Conservation (phyloP, 2,329 filamentous ascomycete species). For the Exophiala aquamarina region DNA sequence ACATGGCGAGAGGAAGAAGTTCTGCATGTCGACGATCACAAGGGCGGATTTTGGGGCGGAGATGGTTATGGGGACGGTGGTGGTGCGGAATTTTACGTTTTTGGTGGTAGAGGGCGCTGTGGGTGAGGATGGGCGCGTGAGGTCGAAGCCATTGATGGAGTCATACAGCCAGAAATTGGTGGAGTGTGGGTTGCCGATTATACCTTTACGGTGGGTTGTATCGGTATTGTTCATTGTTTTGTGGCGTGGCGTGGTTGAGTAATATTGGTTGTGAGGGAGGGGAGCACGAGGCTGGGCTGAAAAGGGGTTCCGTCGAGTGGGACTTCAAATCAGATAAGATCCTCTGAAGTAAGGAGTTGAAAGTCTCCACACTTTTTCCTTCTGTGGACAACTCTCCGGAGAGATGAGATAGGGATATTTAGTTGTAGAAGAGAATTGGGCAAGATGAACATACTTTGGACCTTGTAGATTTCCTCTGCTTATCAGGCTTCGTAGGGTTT, state of each 20-base stretch:
- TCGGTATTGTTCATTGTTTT: constrained; percentile 21
- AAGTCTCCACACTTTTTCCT: too few relatives aligned
- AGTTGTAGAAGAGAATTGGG: too few relatives aligned
- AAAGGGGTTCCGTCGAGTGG: too few relatives aligned
- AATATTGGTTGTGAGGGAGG: not conserved
- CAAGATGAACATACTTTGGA: too few relatives aligned
- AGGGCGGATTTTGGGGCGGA: constrained; percentile 46
- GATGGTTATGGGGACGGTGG: constrained; percentile 37
- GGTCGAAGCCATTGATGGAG: constrained; percentile 44
- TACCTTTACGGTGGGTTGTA: constrained; percentile 32
- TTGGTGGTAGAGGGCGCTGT: constrained; percentile 23
- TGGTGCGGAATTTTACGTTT: constrained; percentile 26
- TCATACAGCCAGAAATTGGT: constrained; percentile 46
- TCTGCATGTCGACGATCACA: constrained; percentile 56
- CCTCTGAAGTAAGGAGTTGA: too few relatives aligned
- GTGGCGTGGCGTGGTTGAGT: not conserved
- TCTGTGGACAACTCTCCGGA: too few relatives aligned
- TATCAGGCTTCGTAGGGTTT: too few relatives aligned
- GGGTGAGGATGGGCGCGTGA: constrained; percentile 42
- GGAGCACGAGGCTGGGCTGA: constrained; percentile 13
- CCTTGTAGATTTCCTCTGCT: too few relatives aligned
- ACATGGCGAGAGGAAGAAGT: constrained; percentile 50
- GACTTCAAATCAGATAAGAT: too few relatives aligned
- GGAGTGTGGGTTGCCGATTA: constrained; percentile 43
- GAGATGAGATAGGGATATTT: too few relatives aligned